Evolutionary conservation across 192 early-diverging fungal genomes (phyloP).

Genomic region (Chytriomyces confervae): DNA sequence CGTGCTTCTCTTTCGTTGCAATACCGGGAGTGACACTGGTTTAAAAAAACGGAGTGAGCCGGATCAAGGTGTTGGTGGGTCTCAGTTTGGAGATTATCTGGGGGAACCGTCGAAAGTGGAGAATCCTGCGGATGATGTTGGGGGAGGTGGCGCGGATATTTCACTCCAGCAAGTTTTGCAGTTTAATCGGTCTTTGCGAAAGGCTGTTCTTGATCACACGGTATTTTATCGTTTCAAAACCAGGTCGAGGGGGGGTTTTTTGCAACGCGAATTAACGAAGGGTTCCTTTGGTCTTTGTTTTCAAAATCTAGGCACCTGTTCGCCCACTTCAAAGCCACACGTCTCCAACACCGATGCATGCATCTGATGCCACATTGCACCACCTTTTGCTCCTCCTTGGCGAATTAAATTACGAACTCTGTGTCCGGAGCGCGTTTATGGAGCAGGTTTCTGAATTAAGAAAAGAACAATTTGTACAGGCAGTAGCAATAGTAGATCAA

Average conservation of each 20-base stretch:
- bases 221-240: background rate
- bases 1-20: constrained; percentile 10
- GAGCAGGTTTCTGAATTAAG: constrained; percentile 6
- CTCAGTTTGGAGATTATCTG: background rate
- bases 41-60: no score
- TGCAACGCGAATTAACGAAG: no score
- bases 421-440: background rate
- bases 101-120: background rate
- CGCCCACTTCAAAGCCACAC: background rate
- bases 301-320: no score
- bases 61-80: no score
- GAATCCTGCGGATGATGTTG: background rate
- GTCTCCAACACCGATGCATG: background rate
- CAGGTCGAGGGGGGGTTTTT: no score
- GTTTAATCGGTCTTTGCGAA: constrained; percentile 7
- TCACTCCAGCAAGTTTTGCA: background rate
- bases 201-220: constrained; percentile 17
- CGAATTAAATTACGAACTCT: constrained; percentile 24
- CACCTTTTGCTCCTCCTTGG: background rate
- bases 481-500: constrained; percentile 9
- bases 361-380: background rate
- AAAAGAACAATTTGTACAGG: constrained; percentile 3
- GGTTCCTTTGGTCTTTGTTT: no score
- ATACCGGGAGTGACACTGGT: background rate
- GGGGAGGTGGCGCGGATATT: background rate